phyloP scores from a whole-genome alignment of 495 filamentous ascomycete species.

The Neurospora hispaniola region DNA sequence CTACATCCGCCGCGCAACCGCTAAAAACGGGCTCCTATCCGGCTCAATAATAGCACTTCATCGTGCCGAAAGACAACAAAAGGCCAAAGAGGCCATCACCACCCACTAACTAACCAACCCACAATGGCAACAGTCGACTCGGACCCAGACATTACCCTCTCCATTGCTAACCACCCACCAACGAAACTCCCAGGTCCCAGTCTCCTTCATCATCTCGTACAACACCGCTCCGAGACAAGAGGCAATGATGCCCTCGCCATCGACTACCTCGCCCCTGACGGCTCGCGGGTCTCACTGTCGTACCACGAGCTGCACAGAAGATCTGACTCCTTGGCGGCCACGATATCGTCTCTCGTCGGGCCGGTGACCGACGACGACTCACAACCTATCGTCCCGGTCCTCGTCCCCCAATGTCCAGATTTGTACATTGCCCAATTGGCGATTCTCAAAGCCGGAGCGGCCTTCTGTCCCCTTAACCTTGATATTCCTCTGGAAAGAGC shows the following conservation, averaged over 20 bases:
- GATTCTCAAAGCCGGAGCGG: conserved; percentile 63
- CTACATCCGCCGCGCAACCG: not conserved
- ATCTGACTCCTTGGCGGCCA: conserved; percentile 41
- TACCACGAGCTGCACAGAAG: conserved; percentile 49
- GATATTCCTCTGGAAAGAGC: conserved; percentile 64
- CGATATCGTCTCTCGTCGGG: conserved; percentile 28
- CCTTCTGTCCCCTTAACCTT: conserved; percentile 67
- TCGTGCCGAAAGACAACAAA: not conserved
- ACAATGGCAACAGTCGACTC: not conserved
- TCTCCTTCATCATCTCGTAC: conserved; percentile 53
- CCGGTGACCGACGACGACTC: not conserved
- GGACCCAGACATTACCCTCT: conserved; percentile 21
- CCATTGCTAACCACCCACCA: conserved; percentile 51
- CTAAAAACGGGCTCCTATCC: not conserved
- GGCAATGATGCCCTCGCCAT: conserved; percentile 21
- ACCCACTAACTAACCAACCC: not conserved
- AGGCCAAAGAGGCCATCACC: not conserved
- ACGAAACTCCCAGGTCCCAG: conserved; percentile 42
- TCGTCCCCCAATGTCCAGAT: conserved; percentile 56
- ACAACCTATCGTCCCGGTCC: conserved; percentile 54
- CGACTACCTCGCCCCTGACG: conserved; percentile 46
- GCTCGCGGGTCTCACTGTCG: conserved; percentile 33
- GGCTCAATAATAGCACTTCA: not conserved
- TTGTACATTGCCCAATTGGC: conserved; percentile 65
- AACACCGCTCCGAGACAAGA: not conserved